These are phyloP conservation scores for Chaetomium sp. DNA, from an alignment of 2,329 filamentous ascomycete genomes.

Conservation along the genomic window DNA sequence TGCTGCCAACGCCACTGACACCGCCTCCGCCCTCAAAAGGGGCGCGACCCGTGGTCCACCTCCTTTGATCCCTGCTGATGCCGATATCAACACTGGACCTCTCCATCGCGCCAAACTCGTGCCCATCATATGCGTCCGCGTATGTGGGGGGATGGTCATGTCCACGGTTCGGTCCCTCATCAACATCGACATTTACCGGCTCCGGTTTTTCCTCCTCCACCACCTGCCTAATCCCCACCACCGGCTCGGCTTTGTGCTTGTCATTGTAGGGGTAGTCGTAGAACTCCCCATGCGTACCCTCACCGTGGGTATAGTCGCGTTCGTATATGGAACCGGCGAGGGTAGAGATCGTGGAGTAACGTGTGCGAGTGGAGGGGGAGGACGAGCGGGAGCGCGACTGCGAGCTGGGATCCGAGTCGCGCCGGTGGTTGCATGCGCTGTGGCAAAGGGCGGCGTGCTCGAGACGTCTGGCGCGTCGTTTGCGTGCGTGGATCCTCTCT, in stretches of 20 bases:
- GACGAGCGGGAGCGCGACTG: not conserved
- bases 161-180: not conserved
- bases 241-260: not conserved
- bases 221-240: not conserved
- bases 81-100: not conserved
- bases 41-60: not conserved
- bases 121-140: not conserved
- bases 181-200: not conserved
- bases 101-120: not conserved
- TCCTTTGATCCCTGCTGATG: not conserved
- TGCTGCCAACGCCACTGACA: too few relatives aligned
- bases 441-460: slow-evolving; percentile 5
- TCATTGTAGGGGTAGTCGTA: not conserved
- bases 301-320: too few relatives aligned
- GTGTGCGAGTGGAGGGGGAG: not conserved
- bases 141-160: not conserved
- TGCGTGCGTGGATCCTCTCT: slow-evolving; percentile 13
- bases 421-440: not conserved
- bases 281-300: not conserved
- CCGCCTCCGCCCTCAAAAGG: too few relatives aligned
- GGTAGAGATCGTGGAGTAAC: not conserved
- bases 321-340: too few relatives aligned
- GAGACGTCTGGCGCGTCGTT: not conserved
- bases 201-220: not conserved
- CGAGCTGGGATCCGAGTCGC: not conserved